phyloP scores from a whole-genome alignment of 2,329 filamentous ascomycete species.

The Xylariaceae sp. region DNA sequence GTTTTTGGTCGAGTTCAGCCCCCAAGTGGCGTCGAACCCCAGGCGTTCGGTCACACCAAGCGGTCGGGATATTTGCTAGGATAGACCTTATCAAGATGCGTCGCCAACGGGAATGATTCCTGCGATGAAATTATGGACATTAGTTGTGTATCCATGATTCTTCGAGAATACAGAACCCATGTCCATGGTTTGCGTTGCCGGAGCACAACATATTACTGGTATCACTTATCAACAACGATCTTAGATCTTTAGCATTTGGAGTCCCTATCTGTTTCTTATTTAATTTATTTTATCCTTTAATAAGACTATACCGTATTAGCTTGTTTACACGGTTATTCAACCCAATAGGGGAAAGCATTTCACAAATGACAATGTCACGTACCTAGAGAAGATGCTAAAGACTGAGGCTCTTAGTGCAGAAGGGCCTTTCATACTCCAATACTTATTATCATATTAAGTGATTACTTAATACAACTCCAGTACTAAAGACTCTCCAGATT shows the following conservation, averaged over 20 bases:
- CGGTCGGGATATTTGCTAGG: not conserved
- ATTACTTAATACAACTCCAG: not conserved
- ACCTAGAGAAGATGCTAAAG: not conserved
- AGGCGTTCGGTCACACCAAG: no score
- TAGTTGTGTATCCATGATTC: not conserved
- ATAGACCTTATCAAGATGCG: not conserved
- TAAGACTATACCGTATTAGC: no score
- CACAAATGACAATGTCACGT: not conserved
- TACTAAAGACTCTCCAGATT: not conserved
- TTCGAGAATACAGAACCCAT: not conserved
- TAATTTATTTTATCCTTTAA: no score
- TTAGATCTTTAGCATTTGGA: not conserved
- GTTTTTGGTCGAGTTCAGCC: no score
- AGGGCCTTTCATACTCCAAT: not conserved
- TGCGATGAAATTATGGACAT: not conserved
- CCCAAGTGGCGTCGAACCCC: no score
- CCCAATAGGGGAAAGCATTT: not conserved
- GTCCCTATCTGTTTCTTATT: not conserved
- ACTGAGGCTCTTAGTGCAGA: not conserved
- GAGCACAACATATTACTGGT: not conserved
- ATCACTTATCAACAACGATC: not conserved
- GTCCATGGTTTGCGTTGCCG: not conserved
- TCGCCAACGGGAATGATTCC: not conserved
- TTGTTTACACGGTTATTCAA: not conserved
- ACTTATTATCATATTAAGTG: not conserved